phyloP scores from a whole-genome alignment of 441 rosid species.

The Adansonia grandidieri region DNA sequence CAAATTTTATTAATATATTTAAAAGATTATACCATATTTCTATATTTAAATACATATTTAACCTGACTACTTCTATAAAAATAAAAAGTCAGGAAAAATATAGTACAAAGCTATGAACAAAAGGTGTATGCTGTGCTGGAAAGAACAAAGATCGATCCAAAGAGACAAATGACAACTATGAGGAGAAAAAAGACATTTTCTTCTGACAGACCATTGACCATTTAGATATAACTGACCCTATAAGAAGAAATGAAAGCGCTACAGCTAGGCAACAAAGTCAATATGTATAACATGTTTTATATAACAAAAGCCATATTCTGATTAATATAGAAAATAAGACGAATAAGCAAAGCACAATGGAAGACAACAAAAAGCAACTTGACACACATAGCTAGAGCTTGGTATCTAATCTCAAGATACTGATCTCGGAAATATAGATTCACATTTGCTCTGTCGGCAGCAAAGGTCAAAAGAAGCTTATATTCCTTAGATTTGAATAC shows the following conservation, averaged over 20 bases:
- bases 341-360: not conserved
- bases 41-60: too few species aligned
- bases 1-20: too few species aligned
- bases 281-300: slow-evolving; percentile 17
- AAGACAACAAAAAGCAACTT: too few species aligned
- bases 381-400: not conserved
- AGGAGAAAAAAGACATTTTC: slow-evolving; percentile 29
- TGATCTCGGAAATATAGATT: not conserved
- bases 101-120: slow-evolving; percentile 18
- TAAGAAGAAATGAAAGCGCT: slow-evolving; percentile 25
- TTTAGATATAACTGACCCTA: slow-evolving; percentile 8
- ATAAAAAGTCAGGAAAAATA: too few species aligned
- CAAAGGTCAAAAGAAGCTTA: slow-evolving; percentile 10
- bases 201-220: slow-evolving; percentile 24
- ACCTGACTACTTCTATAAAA: too few species aligned
- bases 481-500: too few species aligned
- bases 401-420: not conserved
- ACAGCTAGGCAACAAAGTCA: slow-evolving; percentile 51
- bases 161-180: slow-evolving; percentile 56
- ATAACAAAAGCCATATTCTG: slow-evolving; percentile 26
- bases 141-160: slow-evolving; percentile 14
- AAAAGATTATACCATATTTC: too few species aligned
- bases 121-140: slow-evolving; percentile 28
- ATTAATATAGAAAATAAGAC: slow-evolving; percentile 20
- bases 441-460: slow-evolving; percentile 16